phyloP scores from a whole-genome alignment of 208 protist species.

The Crithidia bombi region DNA sequence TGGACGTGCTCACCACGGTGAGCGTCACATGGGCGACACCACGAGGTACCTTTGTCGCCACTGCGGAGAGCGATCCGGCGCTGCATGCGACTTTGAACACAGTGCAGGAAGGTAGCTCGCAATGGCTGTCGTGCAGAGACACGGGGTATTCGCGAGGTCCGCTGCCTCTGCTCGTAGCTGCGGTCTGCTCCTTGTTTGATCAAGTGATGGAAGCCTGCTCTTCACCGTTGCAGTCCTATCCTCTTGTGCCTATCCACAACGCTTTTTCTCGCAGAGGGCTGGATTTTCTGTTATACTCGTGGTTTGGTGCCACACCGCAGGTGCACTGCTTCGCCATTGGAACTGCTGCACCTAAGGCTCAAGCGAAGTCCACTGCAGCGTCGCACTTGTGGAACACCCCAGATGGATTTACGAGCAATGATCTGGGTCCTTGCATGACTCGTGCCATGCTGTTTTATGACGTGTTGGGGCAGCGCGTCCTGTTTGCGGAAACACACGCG shows the following conservation, averaged over 20 bases:
- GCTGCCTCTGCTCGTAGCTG: conserved; percentile 25
- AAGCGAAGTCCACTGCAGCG: not conserved
- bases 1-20: conserved; percentile 55
- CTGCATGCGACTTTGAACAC: not conserved
- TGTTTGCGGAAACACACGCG: conserved; percentile 81
- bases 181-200: conserved; percentile 29
- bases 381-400: not conserved
- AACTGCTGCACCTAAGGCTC: conserved; percentile 21
- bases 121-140: conserved; percentile 20
- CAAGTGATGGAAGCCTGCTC: not conserved
- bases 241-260: conserved; percentile 3
- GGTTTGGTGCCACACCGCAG: conserved; percentile 67
- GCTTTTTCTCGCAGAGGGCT: conserved; percentile 21
- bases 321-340: conserved; percentile 61
- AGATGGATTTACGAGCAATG: conserved; percentile 7
- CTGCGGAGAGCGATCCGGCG: conserved; percentile 40
- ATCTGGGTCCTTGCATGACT: conserved; percentile 41
- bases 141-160: conserved; percentile 21
- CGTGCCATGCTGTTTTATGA: conserved; percentile 85
- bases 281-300: conserved; percentile 72
- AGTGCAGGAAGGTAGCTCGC: not conserved
- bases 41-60: conserved; percentile 6
- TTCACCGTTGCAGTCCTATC: not conserved
- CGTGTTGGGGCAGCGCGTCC: conserved; percentile 63
- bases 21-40: conserved; percentile 43